Base-by-base conservation (phyloP, 148 eudicot species). In the Vaccinium myrtillus region DNA sequence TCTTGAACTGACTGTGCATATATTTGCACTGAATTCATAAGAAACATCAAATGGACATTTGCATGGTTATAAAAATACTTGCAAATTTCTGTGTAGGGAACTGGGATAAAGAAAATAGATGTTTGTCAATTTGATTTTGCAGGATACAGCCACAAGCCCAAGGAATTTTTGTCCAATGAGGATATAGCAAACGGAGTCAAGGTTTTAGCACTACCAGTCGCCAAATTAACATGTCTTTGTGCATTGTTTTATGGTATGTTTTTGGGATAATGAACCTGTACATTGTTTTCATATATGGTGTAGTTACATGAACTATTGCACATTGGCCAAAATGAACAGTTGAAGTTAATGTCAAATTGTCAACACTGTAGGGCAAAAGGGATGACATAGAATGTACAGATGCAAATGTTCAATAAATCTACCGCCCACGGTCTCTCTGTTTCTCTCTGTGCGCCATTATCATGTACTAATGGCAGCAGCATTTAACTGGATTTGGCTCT, bases 141-240 rank as follows among this genome's bases (percentile, higher is more conserved):
- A 96, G 99, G 99, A 84, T 93, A 94, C 75, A 96, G 99, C 89
- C 99, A 96, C 84, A 96, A 93, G 87, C 98, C 99, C 5, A 98
- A 96, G 88, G 99, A 94, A 85, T 94, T 88, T 87, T 82, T 97
- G 10, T 91, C 95, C 39, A 70, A 56, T 43, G 90, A 91, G 69
- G 95, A 92, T 88, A 79, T 96, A 46, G 90, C 90, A 12, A 94
- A 94, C 70, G 99, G 99, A 77, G 97, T 96, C 32, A 91, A 91
- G 87, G 98, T 95, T 43, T 89, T 97, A 82, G 98, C 98, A 39
- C 81, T 91, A 77, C 91, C 98, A 25, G 93, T 95, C 14, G 94
- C 98, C 48, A 95, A 94, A 83, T 81, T 95, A 83, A 9, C 71
- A 67, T 2, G 2, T 67, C 73, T 11, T 27, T 32, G 36, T 25